Evolutionary conservation across 1,284 basidiomycete species (phyloP).

Genomic region (Microstroma glucosiphilum): DNA sequence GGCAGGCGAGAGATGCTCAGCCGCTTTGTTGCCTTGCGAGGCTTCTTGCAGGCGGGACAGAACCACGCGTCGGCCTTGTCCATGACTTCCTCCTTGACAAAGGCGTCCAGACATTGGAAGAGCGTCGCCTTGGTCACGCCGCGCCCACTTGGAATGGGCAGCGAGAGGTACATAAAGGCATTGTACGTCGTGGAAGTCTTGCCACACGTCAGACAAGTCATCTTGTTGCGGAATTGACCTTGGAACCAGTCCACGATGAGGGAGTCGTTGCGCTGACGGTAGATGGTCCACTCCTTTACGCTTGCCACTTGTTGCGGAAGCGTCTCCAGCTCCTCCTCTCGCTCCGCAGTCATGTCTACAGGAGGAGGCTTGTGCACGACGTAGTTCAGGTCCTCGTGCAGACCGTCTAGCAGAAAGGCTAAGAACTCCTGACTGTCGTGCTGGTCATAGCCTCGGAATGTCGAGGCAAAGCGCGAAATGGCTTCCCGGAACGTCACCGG

Average conservation of each 20-base stretch:
- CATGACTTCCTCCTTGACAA: constrained; percentile 82
- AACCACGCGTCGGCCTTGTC: constrained; percentile 93
- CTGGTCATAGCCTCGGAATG: constrained; percentile 61
- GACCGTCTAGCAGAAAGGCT: constrained; percentile 84
- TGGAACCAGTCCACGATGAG: constrained; percentile 26
- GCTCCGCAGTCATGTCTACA: constrained; percentile 41
- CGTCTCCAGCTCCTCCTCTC: constrained; percentile 56
- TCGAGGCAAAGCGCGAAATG: constrained; percentile 41
- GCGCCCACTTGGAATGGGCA: constrained; percentile 53
- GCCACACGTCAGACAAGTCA: constrained; percentile 46
- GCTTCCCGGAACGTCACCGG: constrained; percentile 80
- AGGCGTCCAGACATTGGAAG: constrained; percentile 77
- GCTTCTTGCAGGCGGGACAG: constrained; percentile 76
- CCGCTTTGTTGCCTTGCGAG: constrained; percentile 73
- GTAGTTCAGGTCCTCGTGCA: constrained; percentile 64
- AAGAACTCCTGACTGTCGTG: constrained; percentile 98
- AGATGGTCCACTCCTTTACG: constrained; percentile 32
- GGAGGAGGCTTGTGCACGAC: constrained; percentile 23
- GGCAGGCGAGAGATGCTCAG: constrained; percentile 85
- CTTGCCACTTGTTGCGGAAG: constrained; percentile 83
- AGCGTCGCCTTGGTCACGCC: constrained; percentile 62
- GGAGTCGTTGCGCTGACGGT: constrained; percentile 42
- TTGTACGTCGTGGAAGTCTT: constrained; percentile 95
- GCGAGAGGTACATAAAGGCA: constrained; percentile 51
- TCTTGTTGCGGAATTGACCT: constrained; percentile 48